These are phyloP conservation scores for Capronia americana DNA, from an alignment of 2,329 filamentous ascomycete species.

Conservation along the genomic window DNA sequence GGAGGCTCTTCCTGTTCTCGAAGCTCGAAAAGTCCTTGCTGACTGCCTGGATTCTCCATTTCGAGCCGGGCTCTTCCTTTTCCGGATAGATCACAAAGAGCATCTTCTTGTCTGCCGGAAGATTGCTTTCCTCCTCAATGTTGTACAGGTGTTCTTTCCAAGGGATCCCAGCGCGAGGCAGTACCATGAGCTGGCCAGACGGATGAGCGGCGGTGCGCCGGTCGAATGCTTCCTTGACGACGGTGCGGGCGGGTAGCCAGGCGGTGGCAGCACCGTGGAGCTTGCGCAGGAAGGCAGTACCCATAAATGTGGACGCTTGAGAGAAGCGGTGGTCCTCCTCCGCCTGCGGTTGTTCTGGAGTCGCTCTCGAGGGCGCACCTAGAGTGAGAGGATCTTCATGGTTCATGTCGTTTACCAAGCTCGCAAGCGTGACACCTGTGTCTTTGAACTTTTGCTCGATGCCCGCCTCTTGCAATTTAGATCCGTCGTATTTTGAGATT, in stretches of 20 bases:
- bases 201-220: constrained; percentile 71
- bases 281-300: constrained; percentile 83
- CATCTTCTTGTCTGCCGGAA: constrained; percentile 61
- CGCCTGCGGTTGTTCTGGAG: constrained; percentile 65
- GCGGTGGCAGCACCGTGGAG: constrained; percentile 75
- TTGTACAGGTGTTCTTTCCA: constrained; percentile 97
- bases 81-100: constrained; percentile 93
- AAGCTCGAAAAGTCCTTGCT: constrained; percentile 84
- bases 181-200: constrained; percentile 79
- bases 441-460: constrained; percentile 83
- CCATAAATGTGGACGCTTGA: constrained; percentile 79
- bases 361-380: constrained; percentile 52
- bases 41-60: constrained; percentile 96
- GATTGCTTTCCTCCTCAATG: constrained; percentile 70
- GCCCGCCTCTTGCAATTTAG: constrained; percentile 70
- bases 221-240: constrained; percentile 78
- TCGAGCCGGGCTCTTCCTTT: constrained; percentile 72
- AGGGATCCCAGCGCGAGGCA: constrained; percentile 77
- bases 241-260: constrained; percentile 86
- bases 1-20: constrained; percentile 86
- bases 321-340: constrained; percentile 83
- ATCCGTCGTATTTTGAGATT: constrained; percentile 79
- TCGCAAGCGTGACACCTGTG: constrained; percentile 81
- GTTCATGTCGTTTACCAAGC: constrained; percentile 81
- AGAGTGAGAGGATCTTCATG: constrained; percentile 61